A percentile compares a stretch with the other conserved stretches of the same genome.
phyloP scores from a whole-genome alignment of 352 stramenopile genomes.

The Pythium apleroticum region DNA sequence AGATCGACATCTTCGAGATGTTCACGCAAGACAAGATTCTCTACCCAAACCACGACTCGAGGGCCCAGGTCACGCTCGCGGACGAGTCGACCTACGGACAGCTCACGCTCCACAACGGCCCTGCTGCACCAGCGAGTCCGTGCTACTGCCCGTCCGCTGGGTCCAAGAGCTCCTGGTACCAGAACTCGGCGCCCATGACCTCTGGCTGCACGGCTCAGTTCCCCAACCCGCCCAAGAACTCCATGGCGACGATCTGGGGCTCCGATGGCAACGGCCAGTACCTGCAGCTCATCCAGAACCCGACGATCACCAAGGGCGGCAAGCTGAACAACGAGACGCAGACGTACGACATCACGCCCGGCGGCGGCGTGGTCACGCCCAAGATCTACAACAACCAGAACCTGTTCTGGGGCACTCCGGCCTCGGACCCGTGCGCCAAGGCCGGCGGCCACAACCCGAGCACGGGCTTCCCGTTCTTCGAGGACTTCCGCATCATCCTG shows the following conservation, averaged over 20 bases:
- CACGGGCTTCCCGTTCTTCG: constrained; percentile 79
- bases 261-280: constrained; percentile 59
- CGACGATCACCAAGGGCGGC: constrained; percentile 56
- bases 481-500: constrained; percentile 69
- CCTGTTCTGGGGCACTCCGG: constrained; percentile 62
- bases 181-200: constrained; percentile 58
- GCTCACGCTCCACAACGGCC: constrained; percentile 74
- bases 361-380: constrained; percentile 38
- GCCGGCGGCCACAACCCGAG: constrained; percentile 54
- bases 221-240: constrained; percentile 51
- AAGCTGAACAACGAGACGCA: constrained; percentile 38
- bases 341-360: constrained; percentile 61
- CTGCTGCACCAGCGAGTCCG: constrained; percentile 32
- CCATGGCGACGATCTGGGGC: constrained; percentile 67
- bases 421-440: constrained; percentile 38
- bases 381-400: constrained; percentile 85
- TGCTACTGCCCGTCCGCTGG: constrained; percentile 55
- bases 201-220: constrained; percentile 73
- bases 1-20: constrained; percentile 85
- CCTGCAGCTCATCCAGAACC: constrained; percentile 74
- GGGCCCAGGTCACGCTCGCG: constrained; percentile 37
- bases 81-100: constrained; percentile 60
- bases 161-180: constrained; percentile 56
- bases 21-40: constrained; percentile 60
- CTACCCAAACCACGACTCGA: constrained; percentile 49